These are phyloP conservation scores for Aspergillus leporis DNA, from an alignment of 495 filamentous ascomycete species.

Conservation along the genomic window DNA sequence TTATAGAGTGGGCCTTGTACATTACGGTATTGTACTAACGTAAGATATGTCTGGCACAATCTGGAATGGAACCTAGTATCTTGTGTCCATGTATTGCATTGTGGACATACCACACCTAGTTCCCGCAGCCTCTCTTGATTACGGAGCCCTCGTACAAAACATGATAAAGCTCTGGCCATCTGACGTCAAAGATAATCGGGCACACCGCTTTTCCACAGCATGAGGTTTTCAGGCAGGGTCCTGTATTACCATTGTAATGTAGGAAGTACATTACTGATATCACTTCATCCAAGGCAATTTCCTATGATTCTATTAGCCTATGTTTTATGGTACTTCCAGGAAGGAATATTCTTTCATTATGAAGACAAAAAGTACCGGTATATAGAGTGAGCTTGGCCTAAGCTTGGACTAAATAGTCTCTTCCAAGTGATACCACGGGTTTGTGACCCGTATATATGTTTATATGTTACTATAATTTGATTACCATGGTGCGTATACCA, in stretches of 20 bases:
- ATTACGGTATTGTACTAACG: neutral
- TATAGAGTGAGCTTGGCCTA: neutral
- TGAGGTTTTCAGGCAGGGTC: neutral
- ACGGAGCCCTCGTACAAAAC: neutral
- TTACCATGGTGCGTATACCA: too few species aligned
- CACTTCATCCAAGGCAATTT: neutral
- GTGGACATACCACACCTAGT: neutral
- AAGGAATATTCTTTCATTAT: too few species aligned
- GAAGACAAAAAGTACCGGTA: neutral
- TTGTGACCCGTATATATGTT: neutral
- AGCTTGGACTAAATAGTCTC: neutral
- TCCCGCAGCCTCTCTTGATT: neutral
- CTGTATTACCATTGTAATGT: neutral
- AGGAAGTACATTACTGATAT: neutral
- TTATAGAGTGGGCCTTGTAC: neutral
- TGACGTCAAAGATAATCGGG: conserved; percentile 12
- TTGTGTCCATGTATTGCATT: neutral
- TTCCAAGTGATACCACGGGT: neutral
- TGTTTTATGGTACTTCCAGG: neutral
- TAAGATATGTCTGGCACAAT: neutral
- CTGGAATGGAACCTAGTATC: neutral
- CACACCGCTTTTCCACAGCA: conserved; percentile 5
- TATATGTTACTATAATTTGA: too few species aligned
- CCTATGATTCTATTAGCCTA: neutral
- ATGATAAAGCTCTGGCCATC: conserved; percentile 10